Conservation (phyloP, 805 yeast species). For the Yarrowia keelungensis region DNA sequence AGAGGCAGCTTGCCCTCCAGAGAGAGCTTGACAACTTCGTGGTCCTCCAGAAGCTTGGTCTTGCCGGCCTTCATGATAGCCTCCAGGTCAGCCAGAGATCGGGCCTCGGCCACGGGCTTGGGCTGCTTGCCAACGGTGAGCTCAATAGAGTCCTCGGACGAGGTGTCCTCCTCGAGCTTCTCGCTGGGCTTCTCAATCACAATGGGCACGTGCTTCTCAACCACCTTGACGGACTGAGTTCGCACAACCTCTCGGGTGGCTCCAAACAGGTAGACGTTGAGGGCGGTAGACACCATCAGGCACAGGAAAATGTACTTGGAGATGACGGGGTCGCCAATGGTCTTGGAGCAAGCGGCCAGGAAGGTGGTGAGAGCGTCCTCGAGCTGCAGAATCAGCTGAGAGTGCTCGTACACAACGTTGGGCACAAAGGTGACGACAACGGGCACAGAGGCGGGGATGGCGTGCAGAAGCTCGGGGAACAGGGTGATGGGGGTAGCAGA, state of each 20-base stretch:
- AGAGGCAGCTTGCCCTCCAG: conserved; percentile 81
- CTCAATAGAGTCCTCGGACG: conserved; percentile 41
- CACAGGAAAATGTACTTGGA: conserved; percentile 77
- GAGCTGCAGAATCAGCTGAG: conserved; percentile 55
- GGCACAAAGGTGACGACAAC: conserved; percentile 52
- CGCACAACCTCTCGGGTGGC: conserved; percentile 58
- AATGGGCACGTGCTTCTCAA: conserved; percentile 49
- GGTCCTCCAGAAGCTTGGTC: conserved; percentile 68
- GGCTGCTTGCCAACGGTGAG: conserved; percentile 39
- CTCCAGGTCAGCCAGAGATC: conserved; percentile 64
- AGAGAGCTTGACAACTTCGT: conserved; percentile 76
- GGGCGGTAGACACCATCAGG: conserved; percentile 75
- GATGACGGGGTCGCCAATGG: conserved; percentile 79
- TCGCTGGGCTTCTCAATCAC: conserved; percentile 44
- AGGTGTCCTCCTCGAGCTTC: conserved; percentile 36
- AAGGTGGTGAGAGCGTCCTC: conserved; percentile 66
- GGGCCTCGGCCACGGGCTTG: conserved; percentile 30
- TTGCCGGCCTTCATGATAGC: conserved; percentile 73
- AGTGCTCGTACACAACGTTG: conserved; percentile 50
- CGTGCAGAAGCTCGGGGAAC: conserved; percentile 30
- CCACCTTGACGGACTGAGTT: conserved; percentile 47
- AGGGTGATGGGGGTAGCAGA: conserved; percentile 39
- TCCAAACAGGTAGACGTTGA: conserved; percentile 84
- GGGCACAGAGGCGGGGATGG: conserved; percentile 42
- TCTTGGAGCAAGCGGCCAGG: conserved; percentile 64